Conservation (phyloP, 768 basidiomycete species). For the Hebeloma cylindrosporum region DNA sequence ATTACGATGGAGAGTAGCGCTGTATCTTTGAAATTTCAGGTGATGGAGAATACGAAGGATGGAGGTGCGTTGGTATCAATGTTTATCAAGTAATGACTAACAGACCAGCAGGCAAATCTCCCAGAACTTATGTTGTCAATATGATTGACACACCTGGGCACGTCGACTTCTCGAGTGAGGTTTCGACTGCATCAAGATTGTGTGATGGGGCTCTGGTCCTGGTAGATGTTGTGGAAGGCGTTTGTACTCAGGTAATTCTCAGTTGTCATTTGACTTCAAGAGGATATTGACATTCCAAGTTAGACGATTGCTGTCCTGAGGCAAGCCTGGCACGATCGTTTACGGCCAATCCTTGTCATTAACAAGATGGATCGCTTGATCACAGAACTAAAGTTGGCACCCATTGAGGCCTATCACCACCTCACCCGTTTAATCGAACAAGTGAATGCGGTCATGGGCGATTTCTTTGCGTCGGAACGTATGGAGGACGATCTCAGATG, state of each 20-base stretch:
- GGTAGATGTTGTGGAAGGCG: slow-evolving; percentile 96
- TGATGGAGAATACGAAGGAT: slow-evolving; percentile 52
- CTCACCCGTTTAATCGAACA: slow-evolving; percentile 92
- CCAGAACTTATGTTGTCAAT: slow-evolving; percentile 82
- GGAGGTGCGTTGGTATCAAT: slow-evolving; percentile 50
- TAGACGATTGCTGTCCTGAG: slow-evolving; percentile 94
- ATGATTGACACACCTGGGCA: slow-evolving; percentile 99
- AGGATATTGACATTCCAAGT: neutral
- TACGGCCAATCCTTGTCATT: slow-evolving; percentile 91
- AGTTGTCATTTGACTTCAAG: slow-evolving; percentile 2
- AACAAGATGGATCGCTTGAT: slow-evolving; percentile 96
- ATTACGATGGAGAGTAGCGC: slow-evolving; percentile 99
- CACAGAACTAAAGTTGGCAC: slow-evolving; percentile 88
- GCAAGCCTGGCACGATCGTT: slow-evolving; percentile 89
- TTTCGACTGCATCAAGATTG: slow-evolving; percentile 88
- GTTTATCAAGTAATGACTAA: slow-evolving; percentile 2
- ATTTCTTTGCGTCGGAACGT: slow-evolving; percentile 88
- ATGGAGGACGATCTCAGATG: slow-evolving; percentile 97
- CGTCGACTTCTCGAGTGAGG: slow-evolving; percentile 97
- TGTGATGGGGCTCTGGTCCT: slow-evolving; percentile 96
- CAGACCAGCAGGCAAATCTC: slow-evolving; percentile 43
- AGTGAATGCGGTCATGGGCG: slow-evolving; percentile 97
- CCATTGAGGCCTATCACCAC: slow-evolving; percentile 92
- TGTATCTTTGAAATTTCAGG: slow-evolving; percentile 85
- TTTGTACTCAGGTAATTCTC: slow-evolving; percentile 85